Conservation (phyloP, 192 early-diverging fungal genomes). For the Backusella tuberculispora region DNA sequence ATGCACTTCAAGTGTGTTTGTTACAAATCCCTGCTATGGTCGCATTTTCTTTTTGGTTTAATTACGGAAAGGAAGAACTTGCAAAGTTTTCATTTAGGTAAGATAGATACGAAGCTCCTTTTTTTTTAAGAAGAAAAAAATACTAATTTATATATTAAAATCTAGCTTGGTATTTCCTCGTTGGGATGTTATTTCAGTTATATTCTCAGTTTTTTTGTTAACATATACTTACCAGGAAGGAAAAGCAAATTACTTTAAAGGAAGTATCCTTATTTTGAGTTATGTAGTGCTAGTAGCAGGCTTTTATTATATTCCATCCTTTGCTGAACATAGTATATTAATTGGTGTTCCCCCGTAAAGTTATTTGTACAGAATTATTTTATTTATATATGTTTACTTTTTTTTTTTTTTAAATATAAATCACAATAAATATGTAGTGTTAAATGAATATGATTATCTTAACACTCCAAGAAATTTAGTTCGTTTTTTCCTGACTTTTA, state of each 20-base stretch:
- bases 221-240: conserved; percentile 96
- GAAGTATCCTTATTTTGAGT: conserved; percentile 83
- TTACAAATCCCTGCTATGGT: conserved; percentile 96
- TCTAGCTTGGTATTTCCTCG: conserved; percentile 45
- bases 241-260: conserved; percentile 97
- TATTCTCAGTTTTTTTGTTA: conserved; percentile 67
- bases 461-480: too few relatives aligned
- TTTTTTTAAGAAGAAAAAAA: not conserved
- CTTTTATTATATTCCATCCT: conserved; percentile 73
- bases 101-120: not conserved
- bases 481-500: too few relatives aligned
- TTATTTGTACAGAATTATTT: not conserved
- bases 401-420: conserved; percentile 4
- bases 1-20: conserved; percentile 94
- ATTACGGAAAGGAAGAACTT: conserved; percentile 38
- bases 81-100: conserved; percentile 42
- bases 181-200: conserved; percentile 46
- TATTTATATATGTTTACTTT: not conserved
- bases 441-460: not conserved
- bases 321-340: conserved; percentile 26
- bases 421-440: too few relatives aligned
- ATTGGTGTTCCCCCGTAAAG: conserved; percentile 13
- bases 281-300: conserved; percentile 83
- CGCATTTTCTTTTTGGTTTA: conserved; percentile 73
- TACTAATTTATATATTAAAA: not conserved